Base-by-base conservation (phyloP, 306 rosid species). In the Fragaria nilgerrensis region DNA sequence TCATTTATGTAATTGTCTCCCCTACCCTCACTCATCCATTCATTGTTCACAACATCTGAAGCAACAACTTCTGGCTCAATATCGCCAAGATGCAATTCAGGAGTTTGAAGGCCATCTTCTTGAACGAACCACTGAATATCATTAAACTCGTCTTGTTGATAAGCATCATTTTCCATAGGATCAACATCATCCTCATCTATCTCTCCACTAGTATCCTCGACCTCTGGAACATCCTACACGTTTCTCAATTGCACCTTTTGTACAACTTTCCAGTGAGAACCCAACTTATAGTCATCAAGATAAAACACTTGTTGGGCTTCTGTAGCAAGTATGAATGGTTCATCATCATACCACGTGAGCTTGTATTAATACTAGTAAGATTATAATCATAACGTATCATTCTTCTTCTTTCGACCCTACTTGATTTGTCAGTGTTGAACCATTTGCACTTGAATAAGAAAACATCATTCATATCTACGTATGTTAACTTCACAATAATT, bases 271-370 rank as follows among this genome's bases (percentile, higher is more conserved):
- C 61, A 44, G 29, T n/a, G 10, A 5, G 3, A 0, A 22, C 63
- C 34, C 39, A 2, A 0, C 19, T 17, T 61, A 22, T 9, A 27
- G 23, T 70, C 76, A 34, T 61, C 7, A 6, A 78, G n/a, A 63
- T 70, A 61, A 23, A 70, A 59, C 7, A 70, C 53, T 70, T 78
- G 64, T n/a, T 70, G 37, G 3, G 72, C 77, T 71, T 78, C 64
- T 7, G 13, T 47, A 0, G 64, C 29, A 34, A 70, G 37, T 8
- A 70, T 70, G 5, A 55, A 78, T 0, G 44, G 65, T 1, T 47
- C 72, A 59, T 48, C 13, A 0, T 1, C 25, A 62, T 71, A 29
- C 32, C 32, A 29, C 32, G 20, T 6, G 32, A 39, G 56, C 2
- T 4, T 50, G 56, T 47, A 44, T 59, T 59, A 10, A 70, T 78